Percentiles rank a stretch among this genome's conserved stretches.
Conservation (phyloP, 73 alveolate genomes). For the Strombidium stylifer region DNA sequence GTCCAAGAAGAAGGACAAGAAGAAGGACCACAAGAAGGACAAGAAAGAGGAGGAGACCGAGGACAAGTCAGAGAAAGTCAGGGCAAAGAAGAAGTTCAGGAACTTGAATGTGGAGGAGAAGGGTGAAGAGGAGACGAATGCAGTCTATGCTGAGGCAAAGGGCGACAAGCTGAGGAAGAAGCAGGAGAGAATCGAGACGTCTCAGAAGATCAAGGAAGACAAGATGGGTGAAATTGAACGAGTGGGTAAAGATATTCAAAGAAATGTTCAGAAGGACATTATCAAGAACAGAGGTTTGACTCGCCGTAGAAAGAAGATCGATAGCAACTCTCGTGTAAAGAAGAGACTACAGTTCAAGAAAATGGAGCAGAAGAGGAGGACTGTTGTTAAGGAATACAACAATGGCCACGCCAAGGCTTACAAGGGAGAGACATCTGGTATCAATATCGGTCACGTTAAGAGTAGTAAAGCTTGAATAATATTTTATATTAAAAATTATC, state of each 20-base stretch:
- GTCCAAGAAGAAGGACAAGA: too few species aligned
- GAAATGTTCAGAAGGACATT: slow-evolving; percentile 41
- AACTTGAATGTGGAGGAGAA: neutral
- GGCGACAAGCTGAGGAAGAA: too few species aligned
- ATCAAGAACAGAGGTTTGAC: slow-evolving; percentile 56
- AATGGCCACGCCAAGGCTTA: slow-evolving; percentile 43
- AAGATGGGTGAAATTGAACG: neutral
- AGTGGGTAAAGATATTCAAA: slow-evolving; percentile 28
- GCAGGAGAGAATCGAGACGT: neutral
- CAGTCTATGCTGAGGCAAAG: neutral
- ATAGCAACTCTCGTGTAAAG: slow-evolving; percentile 59
- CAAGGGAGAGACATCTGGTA: slow-evolving; percentile 44
- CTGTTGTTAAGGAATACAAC: slow-evolving; percentile 23
- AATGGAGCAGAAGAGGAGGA: slow-evolving; percentile 29
- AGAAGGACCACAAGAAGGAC: too few species aligned
- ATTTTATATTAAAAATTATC: too few species aligned
- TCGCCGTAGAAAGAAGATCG: slow-evolving; percentile 57
- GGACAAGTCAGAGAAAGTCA: too few species aligned
- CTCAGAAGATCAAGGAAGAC: neutral
- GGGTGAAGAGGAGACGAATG: neutral
- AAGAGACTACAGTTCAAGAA: slow-evolving; percentile 46
- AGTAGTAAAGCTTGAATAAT: too few species aligned
- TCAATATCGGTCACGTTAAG: slow-evolving; percentile 10
- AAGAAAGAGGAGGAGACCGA: too few species aligned
- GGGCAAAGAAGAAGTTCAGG: neutral